phyloP scores from a whole-genome alignment of 352 stramenopile species.

The Phytophthora macrochlamydospora region DNA sequence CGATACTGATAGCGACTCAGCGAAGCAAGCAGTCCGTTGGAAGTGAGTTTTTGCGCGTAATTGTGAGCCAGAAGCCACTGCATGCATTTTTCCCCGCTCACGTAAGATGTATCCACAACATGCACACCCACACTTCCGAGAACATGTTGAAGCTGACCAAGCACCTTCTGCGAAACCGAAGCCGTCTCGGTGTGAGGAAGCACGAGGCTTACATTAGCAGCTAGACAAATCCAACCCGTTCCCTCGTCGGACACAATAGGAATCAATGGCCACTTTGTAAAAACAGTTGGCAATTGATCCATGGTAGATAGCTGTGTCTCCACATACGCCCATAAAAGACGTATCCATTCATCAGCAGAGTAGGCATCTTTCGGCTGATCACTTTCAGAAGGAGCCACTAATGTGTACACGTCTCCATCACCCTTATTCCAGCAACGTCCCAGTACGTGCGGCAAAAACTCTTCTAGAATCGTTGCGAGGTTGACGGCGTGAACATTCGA shows the following conservation, averaged over 20 bases:
- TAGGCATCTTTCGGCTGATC: slow-evolving; percentile 1
- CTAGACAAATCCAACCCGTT: slow-evolving; percentile 42
- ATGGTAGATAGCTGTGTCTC: slow-evolving; percentile 39
- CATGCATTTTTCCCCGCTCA: slow-evolving; percentile 44
- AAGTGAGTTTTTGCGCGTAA: slow-evolving; percentile 50
- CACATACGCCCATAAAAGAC: slow-evolving; percentile 56
- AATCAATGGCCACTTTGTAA: slow-evolving; percentile 52
- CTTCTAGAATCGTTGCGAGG: slow-evolving; percentile 31
- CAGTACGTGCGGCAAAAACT: slow-evolving; percentile 53
- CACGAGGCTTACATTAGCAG: slow-evolving; percentile 38
- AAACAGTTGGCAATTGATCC: slow-evolving; percentile 25
- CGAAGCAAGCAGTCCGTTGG: slow-evolving; percentile 46
- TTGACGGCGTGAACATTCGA: slow-evolving; percentile 55
- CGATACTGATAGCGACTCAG: slow-evolving; percentile 40
- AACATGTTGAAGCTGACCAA: slow-evolving; percentile 30
- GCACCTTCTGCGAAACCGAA: slow-evolving; percentile 7
- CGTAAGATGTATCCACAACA: slow-evolving; percentile 45
- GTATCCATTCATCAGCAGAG: slow-evolving; percentile 49
- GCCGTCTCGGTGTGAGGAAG: slow-evolving; percentile 28
- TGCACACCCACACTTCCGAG: slow-evolving; percentile 51
- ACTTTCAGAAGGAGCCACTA: slow-evolving; percentile 17
- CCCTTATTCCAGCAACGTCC: slow-evolving; percentile 36
- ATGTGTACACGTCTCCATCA: slow-evolving; percentile 33
- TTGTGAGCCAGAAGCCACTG: slow-evolving; percentile 52
- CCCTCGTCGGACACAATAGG: slow-evolving; percentile 33